Percentiles rank a stretch among this genome's conserved stretches.
phyloP scores from a whole-genome alignment of 2,329 filamentous ascomycete species.

The Raffaelea arxii region DNA sequence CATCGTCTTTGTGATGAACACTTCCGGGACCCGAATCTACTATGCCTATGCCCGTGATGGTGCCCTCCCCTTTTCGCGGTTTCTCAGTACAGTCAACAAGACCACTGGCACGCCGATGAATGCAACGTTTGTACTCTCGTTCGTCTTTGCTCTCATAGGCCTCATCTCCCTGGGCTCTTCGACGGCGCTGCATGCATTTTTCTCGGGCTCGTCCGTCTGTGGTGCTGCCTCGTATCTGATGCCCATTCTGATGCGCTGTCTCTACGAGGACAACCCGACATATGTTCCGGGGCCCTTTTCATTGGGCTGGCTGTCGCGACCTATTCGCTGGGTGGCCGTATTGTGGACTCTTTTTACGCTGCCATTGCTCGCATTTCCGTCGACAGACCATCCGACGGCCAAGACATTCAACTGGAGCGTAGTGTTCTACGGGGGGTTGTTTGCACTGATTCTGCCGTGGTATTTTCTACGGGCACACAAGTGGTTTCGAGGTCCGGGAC shows the following conservation, averaged over 20 bases:
- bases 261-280: constrained; percentile 5
- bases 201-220: constrained; percentile 4
- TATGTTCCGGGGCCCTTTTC: constrained; percentile 2
- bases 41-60: constrained; percentile 6
- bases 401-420: constrained; percentile 8
- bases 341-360: constrained; percentile 4
- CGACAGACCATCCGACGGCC: not conserved
- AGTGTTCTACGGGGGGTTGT: constrained; percentile 3
- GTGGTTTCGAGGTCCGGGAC: constrained; percentile 4
- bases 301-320: not conserved
- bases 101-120: constrained; percentile 2
- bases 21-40: constrained; percentile 4
- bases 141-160: constrained; percentile 4
- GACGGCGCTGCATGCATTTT: constrained; percentile 4
- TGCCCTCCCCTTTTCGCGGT: constrained; percentile 1
- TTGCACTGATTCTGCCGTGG: constrained; percentile 1
- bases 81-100: constrained; percentile 2
- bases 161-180: constrained; percentile 3
- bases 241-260: constrained; percentile 5
- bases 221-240: constrained; percentile 4
- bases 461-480: constrained; percentile 2
- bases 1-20: constrained; percentile 8
- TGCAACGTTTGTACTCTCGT: not conserved
- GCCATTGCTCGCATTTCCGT: constrained; percentile 4
- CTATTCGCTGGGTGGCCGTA: constrained; percentile 2